Base-by-base conservation (phyloP, 352 stramenopile genomes). In the Phytophthora tentaculata region DNA sequence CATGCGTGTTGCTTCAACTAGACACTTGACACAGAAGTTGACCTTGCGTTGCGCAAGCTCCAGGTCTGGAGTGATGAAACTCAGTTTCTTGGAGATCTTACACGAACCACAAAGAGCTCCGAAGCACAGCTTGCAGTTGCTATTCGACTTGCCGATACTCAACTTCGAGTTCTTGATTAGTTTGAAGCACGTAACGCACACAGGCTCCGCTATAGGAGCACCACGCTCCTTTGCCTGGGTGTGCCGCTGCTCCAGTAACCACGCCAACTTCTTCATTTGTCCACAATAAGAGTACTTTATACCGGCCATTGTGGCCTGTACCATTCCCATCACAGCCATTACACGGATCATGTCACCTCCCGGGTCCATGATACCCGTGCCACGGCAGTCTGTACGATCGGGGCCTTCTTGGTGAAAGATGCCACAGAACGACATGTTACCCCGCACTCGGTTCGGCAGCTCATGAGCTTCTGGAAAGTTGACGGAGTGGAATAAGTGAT, bases 341-440 rank as follows among this genome's bases (percentile, higher is more conserved):
- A 43, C 20, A 17, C 64, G 64, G 24, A 71, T 61, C 50, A 67
- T 65, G 20, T 59, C 56, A 20, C 64, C 57, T 22, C 39, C 44
- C 10, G 56, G 64, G 24, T 71, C 57, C 39, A 71, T 56, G 49
- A 71, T 54, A 0, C 56, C 64, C 7, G 56, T 71, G 2, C 51
- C 56, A 28, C 58, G 51, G 5, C 49, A 61, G 5, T 71, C 64
- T 22, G 52, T 65, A 4, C 43, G 20, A n/a, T 65, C 52, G 13
- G 50, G 26, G 3, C 41, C 50, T 47, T 60, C 50, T 20, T 71
- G 56, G 22, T 68, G 65, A 60, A 74, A 80, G 28, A 83, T 53
- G 0, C 52, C 69, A 49, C 68, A 78, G 35, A 80, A 69, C 8
- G 71, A 83, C 37, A 83, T 74, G 60, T 80, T 74, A 8, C 71